A percentile compares a stretch with the other conserved stretches of the same genome.
These are phyloP conservation scores for Monosporascus sp. DNA, from an alignment of 2,329 filamentous ascomycete species.

Conservation along the genomic window DNA sequence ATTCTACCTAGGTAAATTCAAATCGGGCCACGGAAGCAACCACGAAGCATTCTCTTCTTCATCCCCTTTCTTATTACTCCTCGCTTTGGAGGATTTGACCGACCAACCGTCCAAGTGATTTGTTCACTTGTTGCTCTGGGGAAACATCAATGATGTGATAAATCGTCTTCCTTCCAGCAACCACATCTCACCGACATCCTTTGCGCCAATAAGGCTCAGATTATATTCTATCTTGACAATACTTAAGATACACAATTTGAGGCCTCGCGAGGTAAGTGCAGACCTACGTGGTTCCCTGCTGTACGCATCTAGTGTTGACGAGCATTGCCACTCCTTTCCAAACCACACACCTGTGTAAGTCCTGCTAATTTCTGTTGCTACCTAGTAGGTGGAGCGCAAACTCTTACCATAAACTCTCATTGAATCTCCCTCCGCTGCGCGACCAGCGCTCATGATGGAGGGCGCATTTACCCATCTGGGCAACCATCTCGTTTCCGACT, in stretches of 20 bases:
- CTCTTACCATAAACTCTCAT: background rate
- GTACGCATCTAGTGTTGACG: too few relatives aligned
- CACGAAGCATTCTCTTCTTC: background rate
- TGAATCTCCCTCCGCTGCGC: background rate
- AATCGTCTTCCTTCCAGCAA: background rate
- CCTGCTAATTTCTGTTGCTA: background rate
- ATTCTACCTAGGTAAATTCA: background rate
- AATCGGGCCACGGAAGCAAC: too few relatives aligned
- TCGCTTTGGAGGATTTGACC: background rate
- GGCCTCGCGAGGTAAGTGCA: background rate
- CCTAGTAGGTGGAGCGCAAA: background rate
- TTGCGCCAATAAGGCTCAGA: background rate
- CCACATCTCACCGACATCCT: background rate
- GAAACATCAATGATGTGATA: background rate
- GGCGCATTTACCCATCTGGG: conserved; percentile 83
- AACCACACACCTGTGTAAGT: too few relatives aligned
- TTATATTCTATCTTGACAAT: background rate
- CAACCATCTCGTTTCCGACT: conserved; percentile 81
- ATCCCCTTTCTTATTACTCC: background rate
- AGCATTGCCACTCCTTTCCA: too few relatives aligned
- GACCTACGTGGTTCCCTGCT: too few relatives aligned
- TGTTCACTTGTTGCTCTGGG: background rate
- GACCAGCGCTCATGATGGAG: conserved; percentile 55
- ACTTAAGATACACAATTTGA: background rate
- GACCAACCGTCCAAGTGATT: background rate